Conservation (phyloP, 371 early-diverging fungal genomes). For the Astathelohania contejeani region DNA sequence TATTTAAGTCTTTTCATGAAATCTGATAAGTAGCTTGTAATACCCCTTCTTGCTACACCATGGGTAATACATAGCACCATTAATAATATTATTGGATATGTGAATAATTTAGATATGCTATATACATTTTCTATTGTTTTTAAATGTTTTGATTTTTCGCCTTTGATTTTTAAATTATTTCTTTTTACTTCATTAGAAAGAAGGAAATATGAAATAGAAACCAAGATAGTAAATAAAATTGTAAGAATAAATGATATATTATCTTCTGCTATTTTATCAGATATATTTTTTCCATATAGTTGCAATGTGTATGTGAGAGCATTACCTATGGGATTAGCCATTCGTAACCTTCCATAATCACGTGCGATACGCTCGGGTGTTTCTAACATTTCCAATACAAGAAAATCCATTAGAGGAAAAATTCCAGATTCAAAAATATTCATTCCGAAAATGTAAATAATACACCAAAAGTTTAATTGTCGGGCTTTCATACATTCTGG, state of each 20-base stretch:
- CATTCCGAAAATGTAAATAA: not conserved
- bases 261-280: not conserved
- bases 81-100: not conserved
- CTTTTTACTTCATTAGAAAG: not conserved
- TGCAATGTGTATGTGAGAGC: too few species aligned
- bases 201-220: not conserved
- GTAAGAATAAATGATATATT: not conserved
- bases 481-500: not conserved
- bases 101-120: too few species aligned
- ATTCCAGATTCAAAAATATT: not conserved
- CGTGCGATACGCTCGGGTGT: not conserved
- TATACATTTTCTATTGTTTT: not conserved
- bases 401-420: not conserved
- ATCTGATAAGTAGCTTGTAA: not conserved
- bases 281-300: too few species aligned
- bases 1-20: not conserved
- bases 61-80: not conserved
- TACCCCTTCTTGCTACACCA: not conserved
- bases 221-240: not conserved
- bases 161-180: not conserved
- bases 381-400: not conserved
- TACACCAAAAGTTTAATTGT: not conserved
- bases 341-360: not conserved
- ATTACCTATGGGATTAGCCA: not conserved
- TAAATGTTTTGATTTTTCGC: not conserved